Evolutionary conservation across 306 rosid genomes (phyloP).

Genomic region (Cucurbita argyrosperma): DNA sequence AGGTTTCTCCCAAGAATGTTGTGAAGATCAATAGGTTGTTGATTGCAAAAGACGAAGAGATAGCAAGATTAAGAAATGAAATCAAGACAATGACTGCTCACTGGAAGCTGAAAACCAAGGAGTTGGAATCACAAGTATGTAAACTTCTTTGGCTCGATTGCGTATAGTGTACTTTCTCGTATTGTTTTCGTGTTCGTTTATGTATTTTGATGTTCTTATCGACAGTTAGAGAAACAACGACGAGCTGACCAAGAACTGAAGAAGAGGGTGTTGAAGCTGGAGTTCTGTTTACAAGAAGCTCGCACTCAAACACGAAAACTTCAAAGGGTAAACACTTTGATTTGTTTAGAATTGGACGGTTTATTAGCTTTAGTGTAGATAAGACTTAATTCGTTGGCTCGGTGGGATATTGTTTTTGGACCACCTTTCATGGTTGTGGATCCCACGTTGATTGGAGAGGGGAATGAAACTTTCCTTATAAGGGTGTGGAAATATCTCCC

Average conservation of each 20-base stretch:
- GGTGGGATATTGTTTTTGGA: neutral
- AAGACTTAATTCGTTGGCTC: neutral
- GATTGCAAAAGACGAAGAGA: constrained; percentile 66
- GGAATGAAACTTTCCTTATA: too few species aligned
- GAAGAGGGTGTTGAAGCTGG: constrained; percentile 81
- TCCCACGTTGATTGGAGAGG: too few species aligned
- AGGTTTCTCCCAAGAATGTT: constrained; percentile 70
- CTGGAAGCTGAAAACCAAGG: constrained; percentile 88
- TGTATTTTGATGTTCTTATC: constrained; percentile 12
- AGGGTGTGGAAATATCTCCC: too few species aligned
- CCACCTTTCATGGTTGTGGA: neutral
- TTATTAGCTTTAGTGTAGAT: neutral
- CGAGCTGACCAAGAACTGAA: constrained; percentile 86
- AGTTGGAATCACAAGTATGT: constrained; percentile 83
- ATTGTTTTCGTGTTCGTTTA: constrained; percentile 1
- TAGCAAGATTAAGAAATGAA: constrained; percentile 61
- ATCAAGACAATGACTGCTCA: constrained; percentile 65
- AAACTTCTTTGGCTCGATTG: too few species aligned
- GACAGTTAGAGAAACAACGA: constrained; percentile 88
- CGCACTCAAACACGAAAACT: constrained; percentile 88
- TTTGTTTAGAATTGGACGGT: neutral
- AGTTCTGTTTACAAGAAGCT: constrained; percentile 89
- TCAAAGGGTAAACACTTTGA: constrained; percentile 50
- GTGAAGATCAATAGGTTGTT: constrained; percentile 64
- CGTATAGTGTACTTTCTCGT: neutral